Evolutionary conservation across 2,329 filamentous ascomycete species (phyloP).

Genomic region (Berkeleyomyces basicola): DNA sequence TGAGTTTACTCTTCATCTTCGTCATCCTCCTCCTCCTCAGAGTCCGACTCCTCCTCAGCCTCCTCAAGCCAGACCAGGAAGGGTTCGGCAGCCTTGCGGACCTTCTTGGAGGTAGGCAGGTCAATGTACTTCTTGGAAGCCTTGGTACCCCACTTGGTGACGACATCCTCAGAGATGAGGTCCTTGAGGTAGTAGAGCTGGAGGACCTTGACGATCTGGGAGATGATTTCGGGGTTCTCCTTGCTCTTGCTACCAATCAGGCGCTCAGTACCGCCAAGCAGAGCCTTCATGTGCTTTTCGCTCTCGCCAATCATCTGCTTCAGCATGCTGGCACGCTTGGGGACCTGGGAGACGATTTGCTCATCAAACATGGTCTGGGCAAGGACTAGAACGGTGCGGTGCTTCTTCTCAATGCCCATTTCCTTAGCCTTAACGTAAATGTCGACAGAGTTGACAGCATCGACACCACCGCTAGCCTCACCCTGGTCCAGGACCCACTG

Average conservation of each 20-base stretch:
- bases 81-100: slow-evolving; percentile 82
- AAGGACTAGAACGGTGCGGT: slow-evolving; percentile 81
- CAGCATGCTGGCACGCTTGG: slow-evolving; percentile 66
- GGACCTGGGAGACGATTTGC: slow-evolving; percentile 75
- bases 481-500: slow-evolving; percentile 75
- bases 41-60: slow-evolving; percentile 45
- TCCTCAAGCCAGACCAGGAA: slow-evolving; percentile 90
- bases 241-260: slow-evolving; percentile 58
- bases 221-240: slow-evolving; percentile 61
- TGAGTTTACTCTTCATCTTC: slow-evolving; percentile 8
- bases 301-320: slow-evolving; percentile 72
- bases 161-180: slow-evolving; percentile 70
- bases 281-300: slow-evolving; percentile 87
- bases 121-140: slow-evolving; percentile 98
- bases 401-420: slow-evolving; percentile 83
- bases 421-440: slow-evolving; percentile 97
- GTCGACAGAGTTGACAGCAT: slow-evolving; percentile 70
- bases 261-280: slow-evolving; percentile 88
- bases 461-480: slow-evolving; percentile 53
- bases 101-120: slow-evolving; percentile 75
- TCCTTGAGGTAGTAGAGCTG: slow-evolving; percentile 85
- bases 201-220: slow-evolving; percentile 68
- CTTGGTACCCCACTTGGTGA: slow-evolving; percentile 83
- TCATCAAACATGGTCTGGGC: slow-evolving; percentile 89
- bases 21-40: slow-evolving; percentile 34